phyloP scores from a whole-genome alignment of 116 monocot genomes.

The Posidonia oceanica region DNA sequence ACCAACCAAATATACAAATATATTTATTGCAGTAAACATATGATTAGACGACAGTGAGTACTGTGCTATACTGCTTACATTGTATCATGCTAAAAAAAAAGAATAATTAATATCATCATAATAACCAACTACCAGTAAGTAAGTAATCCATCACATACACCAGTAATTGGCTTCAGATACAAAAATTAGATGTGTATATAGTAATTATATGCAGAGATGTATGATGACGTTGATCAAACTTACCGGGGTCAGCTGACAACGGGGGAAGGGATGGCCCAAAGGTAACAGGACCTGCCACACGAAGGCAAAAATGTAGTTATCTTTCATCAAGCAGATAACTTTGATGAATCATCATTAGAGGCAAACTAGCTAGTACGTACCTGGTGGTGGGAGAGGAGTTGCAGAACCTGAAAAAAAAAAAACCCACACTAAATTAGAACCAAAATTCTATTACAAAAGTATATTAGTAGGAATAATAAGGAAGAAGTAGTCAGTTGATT shows the following conservation, averaged over 20 bases:
- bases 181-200: background rate
- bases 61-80: too few relatives aligned
- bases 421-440: background rate
- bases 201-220: background rate
- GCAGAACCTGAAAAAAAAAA: constrained; percentile 3
- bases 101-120: too few relatives aligned
- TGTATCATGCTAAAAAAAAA: too few relatives aligned
- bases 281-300: background rate
- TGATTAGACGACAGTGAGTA: too few relatives aligned
- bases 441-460: background rate
- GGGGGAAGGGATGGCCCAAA: constrained; percentile 9
- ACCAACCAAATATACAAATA: too few relatives aligned
- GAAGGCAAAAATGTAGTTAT: background rate
- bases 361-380: background rate
- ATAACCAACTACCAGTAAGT: too few relatives aligned
- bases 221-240: background rate
- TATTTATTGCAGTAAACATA: too few relatives aligned
- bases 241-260: background rate
- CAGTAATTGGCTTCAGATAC: background rate
- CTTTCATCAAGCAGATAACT: background rate
- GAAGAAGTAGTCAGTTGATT: background rate
- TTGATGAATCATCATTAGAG: too few relatives aligned
- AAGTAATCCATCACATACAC: background rate
- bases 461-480: background rate
- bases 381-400: constrained; percentile 3